Conservation (phyloP, 208 protist genomes). For the Leishmania amazonensis region DNA sequence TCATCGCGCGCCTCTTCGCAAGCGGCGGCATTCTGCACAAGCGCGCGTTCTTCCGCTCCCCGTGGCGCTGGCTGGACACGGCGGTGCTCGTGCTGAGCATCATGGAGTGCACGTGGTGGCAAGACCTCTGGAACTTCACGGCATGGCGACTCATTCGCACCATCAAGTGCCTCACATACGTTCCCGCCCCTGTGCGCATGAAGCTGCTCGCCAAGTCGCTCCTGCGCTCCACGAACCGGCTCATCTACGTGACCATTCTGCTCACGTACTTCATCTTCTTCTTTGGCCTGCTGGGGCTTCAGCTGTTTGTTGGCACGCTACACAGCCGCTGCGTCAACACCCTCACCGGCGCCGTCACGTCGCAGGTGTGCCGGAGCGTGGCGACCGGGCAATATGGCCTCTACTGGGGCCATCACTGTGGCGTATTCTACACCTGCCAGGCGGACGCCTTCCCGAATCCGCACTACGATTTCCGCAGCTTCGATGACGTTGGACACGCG, state of each 20-base stretch:
- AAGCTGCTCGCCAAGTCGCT: slow-evolving; percentile 90
- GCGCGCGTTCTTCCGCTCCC: slow-evolving; percentile 87
- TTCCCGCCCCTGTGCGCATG: slow-evolving; percentile 72
- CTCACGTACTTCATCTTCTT: slow-evolving; percentile 89
- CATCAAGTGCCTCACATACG: slow-evolving; percentile 82
- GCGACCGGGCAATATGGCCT: slow-evolving; percentile 65
- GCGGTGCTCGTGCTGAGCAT: slow-evolving; percentile 84
- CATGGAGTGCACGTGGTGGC: slow-evolving; percentile 75
- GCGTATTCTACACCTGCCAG: slow-evolving; percentile 51
- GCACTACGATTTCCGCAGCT: slow-evolving; percentile 86
- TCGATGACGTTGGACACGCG: slow-evolving; percentile 91
- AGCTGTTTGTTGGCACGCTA: slow-evolving; percentile 82
- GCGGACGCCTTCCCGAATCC: slow-evolving; percentile 66
- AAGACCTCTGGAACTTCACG: slow-evolving; percentile 84
- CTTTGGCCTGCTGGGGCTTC: slow-evolving; percentile 85
- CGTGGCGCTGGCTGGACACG: slow-evolving; percentile 92
- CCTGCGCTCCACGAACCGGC: slow-evolving; percentile 74
- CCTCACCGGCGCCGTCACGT: slow-evolving; percentile 51
- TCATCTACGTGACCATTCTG: slow-evolving; percentile 73
- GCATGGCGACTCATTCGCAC: slow-evolving; percentile 85
- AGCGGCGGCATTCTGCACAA: slow-evolving; percentile 78
- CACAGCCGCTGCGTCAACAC: slow-evolving; percentile 80
- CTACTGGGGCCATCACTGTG: slow-evolving; percentile 79
- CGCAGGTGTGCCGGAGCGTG: slow-evolving; percentile 61
- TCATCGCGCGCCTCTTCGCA: slow-evolving; percentile 84